phyloP scores from a whole-genome alignment of 2,329 filamentous ascomycete species.

The Aspergillus fructus region DNA sequence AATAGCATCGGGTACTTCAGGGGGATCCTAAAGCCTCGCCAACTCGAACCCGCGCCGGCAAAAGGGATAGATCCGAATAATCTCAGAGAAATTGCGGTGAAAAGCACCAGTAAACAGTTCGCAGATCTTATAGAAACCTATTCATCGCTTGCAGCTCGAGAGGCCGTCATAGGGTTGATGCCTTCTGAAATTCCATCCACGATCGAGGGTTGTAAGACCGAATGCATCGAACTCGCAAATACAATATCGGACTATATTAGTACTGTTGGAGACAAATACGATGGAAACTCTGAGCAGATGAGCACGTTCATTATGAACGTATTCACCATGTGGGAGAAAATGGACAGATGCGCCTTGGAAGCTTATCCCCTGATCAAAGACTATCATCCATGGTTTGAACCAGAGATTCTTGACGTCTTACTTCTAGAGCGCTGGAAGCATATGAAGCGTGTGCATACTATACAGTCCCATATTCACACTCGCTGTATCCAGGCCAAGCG shows the following conservation, averaged over 20 bases:
- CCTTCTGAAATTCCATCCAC: neutral
- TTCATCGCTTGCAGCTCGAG: slow-evolving; percentile 13
- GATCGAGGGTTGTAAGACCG: slow-evolving; percentile 3
- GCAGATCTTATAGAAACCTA: slow-evolving; percentile 9
- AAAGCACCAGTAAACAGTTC: slow-evolving; percentile 14
- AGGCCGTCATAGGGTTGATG: slow-evolving; percentile 5
- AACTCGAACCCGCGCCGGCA: neutral
- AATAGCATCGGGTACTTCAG: slow-evolving; percentile 43
- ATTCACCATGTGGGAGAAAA: slow-evolving; percentile 58
- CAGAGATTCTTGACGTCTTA: slow-evolving; percentile 55
- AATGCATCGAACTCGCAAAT: slow-evolving; percentile 23
- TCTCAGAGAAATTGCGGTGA: neutral
- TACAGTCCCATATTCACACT: slow-evolving; percentile 52
- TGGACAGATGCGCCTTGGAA: slow-evolving; percentile 52
- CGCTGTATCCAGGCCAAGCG: slow-evolving; percentile 31
- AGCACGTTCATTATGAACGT: slow-evolving; percentile 55
- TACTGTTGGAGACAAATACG: slow-evolving; percentile 38
- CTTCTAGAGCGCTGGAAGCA: slow-evolving; percentile 50
- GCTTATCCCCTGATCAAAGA: slow-evolving; percentile 50
- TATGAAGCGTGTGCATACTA: slow-evolving; percentile 50
- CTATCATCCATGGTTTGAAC: slow-evolving; percentile 53
- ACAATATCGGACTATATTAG: slow-evolving; percentile 30
- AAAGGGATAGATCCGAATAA: neutral
- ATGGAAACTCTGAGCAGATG: slow-evolving; percentile 49
- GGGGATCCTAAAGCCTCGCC: slow-evolving; percentile 5